A percentile compares a stretch with the other conserved stretches of the same genome.
phyloP scores from a whole-genome alignment of 2,329 filamentous ascomycete species.

The Trichoderma citrinoviride region DNA sequence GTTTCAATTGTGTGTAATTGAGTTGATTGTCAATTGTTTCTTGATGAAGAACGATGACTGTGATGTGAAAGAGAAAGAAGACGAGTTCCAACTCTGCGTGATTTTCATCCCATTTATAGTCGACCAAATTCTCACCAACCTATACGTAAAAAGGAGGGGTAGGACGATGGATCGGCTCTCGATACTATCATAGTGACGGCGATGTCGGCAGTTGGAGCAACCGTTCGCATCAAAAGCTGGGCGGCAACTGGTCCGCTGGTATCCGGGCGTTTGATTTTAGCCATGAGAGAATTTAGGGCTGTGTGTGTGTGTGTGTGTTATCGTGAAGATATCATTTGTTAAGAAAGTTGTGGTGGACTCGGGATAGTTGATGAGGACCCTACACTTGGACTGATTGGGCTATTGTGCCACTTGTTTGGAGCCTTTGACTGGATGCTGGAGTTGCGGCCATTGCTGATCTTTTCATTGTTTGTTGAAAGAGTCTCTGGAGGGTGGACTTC shows the following conservation, averaged over 20 bases:
- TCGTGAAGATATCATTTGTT: background rate
- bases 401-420: too few relatives aligned
- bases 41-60: background rate
- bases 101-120: constrained; percentile 18
- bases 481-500: too few relatives aligned
- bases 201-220: constrained; percentile 15
- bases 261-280: constrained; percentile 19
- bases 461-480: too few relatives aligned
- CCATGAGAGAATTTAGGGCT: constrained; percentile 2
- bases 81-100: background rate
- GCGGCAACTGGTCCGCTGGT: constrained; percentile 14
- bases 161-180: constrained; percentile 14
- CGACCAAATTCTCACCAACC: background rate
- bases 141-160: constrained; percentile 15
- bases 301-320: background rate
- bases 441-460: too few relatives aligned
- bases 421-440: too few relatives aligned
- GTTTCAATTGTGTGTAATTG: background rate
- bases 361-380: too few relatives aligned
- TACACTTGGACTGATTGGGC: too few relatives aligned
- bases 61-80: background rate
- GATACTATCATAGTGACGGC: constrained; percentile 21
- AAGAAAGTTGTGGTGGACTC: background rate
- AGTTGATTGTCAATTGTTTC: background rate
- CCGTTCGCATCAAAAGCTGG: background rate